Evolutionary conservation across 2,329 filamentous ascomycete genomes (phyloP), one percentile per base, ranked within the genome.

Genomic region (Epicoccum nigrum): DNA sequence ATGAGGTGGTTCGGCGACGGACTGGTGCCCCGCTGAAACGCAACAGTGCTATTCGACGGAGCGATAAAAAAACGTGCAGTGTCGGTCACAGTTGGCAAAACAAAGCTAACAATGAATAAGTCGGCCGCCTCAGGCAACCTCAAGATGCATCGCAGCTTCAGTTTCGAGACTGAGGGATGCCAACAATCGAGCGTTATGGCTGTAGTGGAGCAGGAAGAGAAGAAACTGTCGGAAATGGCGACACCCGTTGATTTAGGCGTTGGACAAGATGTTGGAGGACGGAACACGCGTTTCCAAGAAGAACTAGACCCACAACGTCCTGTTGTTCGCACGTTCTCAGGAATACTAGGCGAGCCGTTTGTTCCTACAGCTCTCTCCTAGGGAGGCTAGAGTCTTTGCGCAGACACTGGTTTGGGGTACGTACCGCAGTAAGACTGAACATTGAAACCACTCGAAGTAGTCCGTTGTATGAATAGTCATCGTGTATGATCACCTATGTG

Each of bases 291-390:
- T 4, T 39, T 30, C 16, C 28, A 28, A 5, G 33, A 47, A 19
- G 20, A 47, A n/a, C 2, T 20, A 13, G 27, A 44, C 3, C 11
- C 30, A 19, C 38, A 4, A 40, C 32, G 32, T 17, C 13, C 12
- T 12, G 17, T 46, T 15, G 27, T 43, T 28, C 39, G 27, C 19
- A 47, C 44, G 2, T 46, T 52, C 33, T 39, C 43, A 2, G 23
- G 44, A 32, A 52, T 52, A 5, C 16, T 52, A 17, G 21, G 38
- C 12, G 8, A 39, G 21, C 12, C 38, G n/a, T 47, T 44, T n/a
- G 15, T 52, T 20, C 33, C 33, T 19, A 44, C 38, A 5, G 39
- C 49, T 30, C 19, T 54, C 1, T 3, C 45, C 4, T 19, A 41
- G 8, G 3, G 16, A 7, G 2, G 17, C 5, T 28, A 35, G 19